Evolutionary conservation across 345 rosid species (phyloP), one percentile per base, ranked within the genome.

Genomic region (Viola odorata): DNA sequence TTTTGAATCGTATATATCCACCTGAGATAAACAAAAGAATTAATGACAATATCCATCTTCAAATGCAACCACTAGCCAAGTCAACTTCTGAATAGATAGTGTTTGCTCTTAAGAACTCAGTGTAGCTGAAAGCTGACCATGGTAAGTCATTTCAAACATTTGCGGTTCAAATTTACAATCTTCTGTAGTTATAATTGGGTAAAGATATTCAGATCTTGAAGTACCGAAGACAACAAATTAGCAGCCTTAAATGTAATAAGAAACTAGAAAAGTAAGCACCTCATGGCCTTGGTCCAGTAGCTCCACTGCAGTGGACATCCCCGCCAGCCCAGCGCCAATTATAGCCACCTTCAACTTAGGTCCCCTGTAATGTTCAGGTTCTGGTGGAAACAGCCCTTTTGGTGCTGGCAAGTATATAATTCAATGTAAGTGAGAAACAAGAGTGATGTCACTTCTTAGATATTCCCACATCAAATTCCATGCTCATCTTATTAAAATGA

Each of bases 221-320:
- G 40, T 52, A 16, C 16, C 23, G 7, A 41, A 17, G 51, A 16
- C 48, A 56, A 5, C 12, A 47, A 47, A 11, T 7, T 7, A 23
- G 32, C 50, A 11, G 50, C 50, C 2, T 47, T 11, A 47, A 9
- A 47, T 7, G 13, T 23, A 23, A 23, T 0, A 23, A 64, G 60
- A 17, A 51, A 14, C 37, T 37, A 10, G 41, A 40, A 53, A 14
- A 60, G n/a, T 12, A 60, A 69, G 53, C 62, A 89, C 96, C 99
- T 94, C 91, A 23, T 94, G 97, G 70, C 97, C 99, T 78, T 94
- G 99, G 80, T 94, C 96, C 75, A 94, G 63, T 69, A 90, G 86
- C 80, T 94, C 96, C 13, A 88, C 91, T 12, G 99, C 99, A 48
- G 97, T 94, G 8, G 99, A 90, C 99, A 94, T 90, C 60, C 99